A percentile compares a stretch with the other conserved stretches of the same genome.
Conservation (phyloP, 2,329 filamentous ascomycete species). For the Nothophaeocryptopus gaeumannii region DNA sequence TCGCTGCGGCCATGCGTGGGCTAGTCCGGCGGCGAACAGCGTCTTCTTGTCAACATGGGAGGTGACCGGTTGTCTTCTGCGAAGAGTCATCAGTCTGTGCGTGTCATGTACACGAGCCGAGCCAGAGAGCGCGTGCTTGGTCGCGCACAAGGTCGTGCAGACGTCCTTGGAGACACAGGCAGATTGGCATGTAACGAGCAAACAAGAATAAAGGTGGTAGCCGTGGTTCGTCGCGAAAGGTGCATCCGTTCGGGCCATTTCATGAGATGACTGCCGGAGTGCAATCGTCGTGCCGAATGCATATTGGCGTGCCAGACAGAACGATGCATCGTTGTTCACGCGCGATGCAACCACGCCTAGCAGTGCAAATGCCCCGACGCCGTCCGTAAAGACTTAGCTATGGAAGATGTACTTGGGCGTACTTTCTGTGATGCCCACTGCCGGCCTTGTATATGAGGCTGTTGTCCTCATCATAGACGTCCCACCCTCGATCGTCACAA, state of each 20-base stretch:
- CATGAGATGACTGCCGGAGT: too few relatives aligned
- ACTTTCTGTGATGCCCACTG: slow-evolving; percentile 4
- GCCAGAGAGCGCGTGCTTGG: too few relatives aligned
- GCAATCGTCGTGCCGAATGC: too few relatives aligned
- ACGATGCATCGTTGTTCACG: not conserved
- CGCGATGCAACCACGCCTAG: not conserved
- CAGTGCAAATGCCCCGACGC: not conserved
- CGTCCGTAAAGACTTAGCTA: not conserved
- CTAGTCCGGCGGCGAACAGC: too few relatives aligned
- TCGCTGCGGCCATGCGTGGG: too few relatives aligned
- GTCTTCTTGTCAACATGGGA: too few relatives aligned
- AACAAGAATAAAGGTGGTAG: not conserved
- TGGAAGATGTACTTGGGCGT: not conserved
- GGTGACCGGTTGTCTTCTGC: too few relatives aligned
- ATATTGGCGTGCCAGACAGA: not conserved
- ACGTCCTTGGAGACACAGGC: not conserved
- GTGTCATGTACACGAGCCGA: too few relatives aligned
- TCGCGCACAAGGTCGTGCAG: too few relatives aligned
- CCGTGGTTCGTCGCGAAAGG: too few relatives aligned
- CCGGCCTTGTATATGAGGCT: slow-evolving; percentile 27
- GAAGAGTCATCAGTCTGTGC: too few relatives aligned
- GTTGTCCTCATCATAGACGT: slow-evolving; percentile 26
- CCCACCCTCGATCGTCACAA: slow-evolving; percentile 30
- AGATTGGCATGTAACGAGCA: not conserved
- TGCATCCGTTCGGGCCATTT: too few relatives aligned